Percentiles rank a stretch among this genome's conserved stretches.
Evolutionary conservation across 441 rosid genomes (phyloP).

Genomic region (Jatropha podagrica): DNA sequence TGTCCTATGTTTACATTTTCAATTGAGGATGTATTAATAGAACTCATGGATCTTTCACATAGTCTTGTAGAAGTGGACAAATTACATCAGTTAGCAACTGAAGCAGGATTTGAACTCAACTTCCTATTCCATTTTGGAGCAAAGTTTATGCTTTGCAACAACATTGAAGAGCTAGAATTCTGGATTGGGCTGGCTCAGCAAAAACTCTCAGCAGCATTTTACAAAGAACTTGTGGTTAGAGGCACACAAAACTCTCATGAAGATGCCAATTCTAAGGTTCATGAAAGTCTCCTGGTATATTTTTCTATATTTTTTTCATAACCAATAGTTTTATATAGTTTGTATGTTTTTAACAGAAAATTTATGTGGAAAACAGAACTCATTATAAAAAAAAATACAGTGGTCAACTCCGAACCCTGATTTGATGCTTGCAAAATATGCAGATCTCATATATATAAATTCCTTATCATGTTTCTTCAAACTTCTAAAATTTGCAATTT

Average conservation of each 20-base stretch:
- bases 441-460: slow-evolving; percentile 1
- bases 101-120: slow-evolving; percentile 60
- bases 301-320: neutral
- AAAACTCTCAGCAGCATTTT: slow-evolving; percentile 54
- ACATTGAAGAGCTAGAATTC: slow-evolving; percentile 59
- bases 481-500: neutral
- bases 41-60: slow-evolving; percentile 59
- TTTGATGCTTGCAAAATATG: neutral
- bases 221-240: slow-evolving; percentile 34
- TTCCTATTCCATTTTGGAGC: slow-evolving; percentile 65
- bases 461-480: neutral
- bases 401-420: neutral
- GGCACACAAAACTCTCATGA: slow-evolving; percentile 23
- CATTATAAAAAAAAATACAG: neutral
- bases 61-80: slow-evolving; percentile 52
- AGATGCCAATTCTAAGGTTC: slow-evolving; percentile 36
- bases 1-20: slow-evolving; percentile 37
- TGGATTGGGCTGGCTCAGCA: slow-evolving; percentile 72
- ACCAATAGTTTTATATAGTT: neutral
- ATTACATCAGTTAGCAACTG: slow-evolving; percentile 52
- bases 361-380: neutral
- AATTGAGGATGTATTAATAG: slow-evolving; percentile 39
- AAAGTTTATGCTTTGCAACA: slow-evolving; percentile 43
- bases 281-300: neutral
- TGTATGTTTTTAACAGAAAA: slow-evolving; percentile 2